Conservation (phyloP, 202 grass and related monocot species). For the Bolboschoenoplectus hybrid region DNA sequence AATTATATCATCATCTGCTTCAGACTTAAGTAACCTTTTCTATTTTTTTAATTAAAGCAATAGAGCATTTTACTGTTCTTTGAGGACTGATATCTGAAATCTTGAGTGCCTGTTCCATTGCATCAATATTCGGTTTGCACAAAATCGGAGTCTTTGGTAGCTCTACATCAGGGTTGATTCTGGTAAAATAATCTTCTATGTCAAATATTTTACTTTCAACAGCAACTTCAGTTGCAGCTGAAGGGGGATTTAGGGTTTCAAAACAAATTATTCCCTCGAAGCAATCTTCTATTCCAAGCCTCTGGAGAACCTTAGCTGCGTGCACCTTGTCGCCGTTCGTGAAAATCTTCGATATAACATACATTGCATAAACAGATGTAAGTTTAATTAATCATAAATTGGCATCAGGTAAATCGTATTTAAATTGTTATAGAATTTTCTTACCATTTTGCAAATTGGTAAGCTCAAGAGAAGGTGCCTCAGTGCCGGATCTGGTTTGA, state of each 20-base stretch:
- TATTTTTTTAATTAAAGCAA: neutral
- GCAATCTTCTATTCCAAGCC: conserved; percentile 88
- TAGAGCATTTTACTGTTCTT: conserved; percentile 56
- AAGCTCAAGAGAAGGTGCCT: conserved; percentile 87
- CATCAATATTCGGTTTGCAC: conserved; percentile 89
- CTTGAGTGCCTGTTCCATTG: conserved; percentile 80
- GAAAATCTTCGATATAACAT: conserved; percentile 62
- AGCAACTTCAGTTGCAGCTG: conserved; percentile 36
- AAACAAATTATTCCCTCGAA: conserved; percentile 99
- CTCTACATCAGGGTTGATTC: conserved; percentile 40
- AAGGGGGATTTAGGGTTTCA: conserved; percentile 87
- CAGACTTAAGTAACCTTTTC: neutral
- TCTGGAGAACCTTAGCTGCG: conserved; percentile 63
- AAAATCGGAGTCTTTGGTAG: conserved; percentile 77
- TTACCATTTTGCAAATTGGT: conserved; percentile 80
- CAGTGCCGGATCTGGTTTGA: conserved; percentile 81
- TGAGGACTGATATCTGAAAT: conserved; percentile 80
- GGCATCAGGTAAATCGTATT: neutral
- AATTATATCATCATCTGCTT: conserved; percentile 10
- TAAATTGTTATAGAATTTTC: neutral
- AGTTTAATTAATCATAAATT: conserved; percentile 24
- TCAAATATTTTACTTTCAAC: conserved; percentile 54
- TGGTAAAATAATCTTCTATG: conserved; percentile 68
- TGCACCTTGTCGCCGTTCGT: conserved; percentile 88
- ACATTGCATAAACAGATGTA: neutral